A percentile compares a stretch with the other conserved stretches of the same genome.
phyloP scores from a whole-genome alignment of 2,329 filamentous ascomycete genomes.

The Hysterium pulicare region DNA sequence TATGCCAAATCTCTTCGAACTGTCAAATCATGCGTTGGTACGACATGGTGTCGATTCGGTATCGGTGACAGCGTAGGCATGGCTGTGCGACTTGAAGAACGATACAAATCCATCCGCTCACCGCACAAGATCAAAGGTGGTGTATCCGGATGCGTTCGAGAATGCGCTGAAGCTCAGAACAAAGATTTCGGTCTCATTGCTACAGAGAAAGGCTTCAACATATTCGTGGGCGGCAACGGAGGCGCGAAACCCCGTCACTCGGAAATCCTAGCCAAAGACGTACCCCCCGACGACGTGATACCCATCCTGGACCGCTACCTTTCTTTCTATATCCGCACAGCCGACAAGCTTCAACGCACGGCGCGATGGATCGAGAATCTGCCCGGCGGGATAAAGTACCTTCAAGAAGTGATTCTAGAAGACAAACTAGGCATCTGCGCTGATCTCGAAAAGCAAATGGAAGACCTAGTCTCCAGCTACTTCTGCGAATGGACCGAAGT shows the following conservation, averaged over 20 bases:
- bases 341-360: slow-evolving; percentile 84
- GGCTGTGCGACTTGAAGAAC: slow-evolving; percentile 81
- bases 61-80: slow-evolving; percentile 88
- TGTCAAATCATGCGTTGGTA: slow-evolving; percentile 88
- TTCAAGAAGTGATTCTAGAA: slow-evolving; percentile 76
- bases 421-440: slow-evolving; percentile 84
- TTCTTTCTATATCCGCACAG: slow-evolving; percentile 91
- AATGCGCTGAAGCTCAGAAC: slow-evolving; percentile 88
- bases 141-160: slow-evolving; percentile 85
- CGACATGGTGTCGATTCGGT: slow-evolving; percentile 86
- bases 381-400: slow-evolving; percentile 78
- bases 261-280: slow-evolving; percentile 81
- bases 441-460: slow-evolving; percentile 83
- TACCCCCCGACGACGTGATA: slow-evolving; percentile 76
- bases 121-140: slow-evolving; percentile 92
- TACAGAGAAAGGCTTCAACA: slow-evolving; percentile 89
- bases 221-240: slow-evolving; percentile 86
- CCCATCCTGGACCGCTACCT: slow-evolving; percentile 84
- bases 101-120: slow-evolving; percentile 85
- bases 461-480: slow-evolving; percentile 75
- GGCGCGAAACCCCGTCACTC: slow-evolving; percentile 80
- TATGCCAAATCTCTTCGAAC: slow-evolving; percentile 87
- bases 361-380: slow-evolving; percentile 83
- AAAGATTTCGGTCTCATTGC: slow-evolving; percentile 94
- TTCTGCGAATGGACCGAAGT: slow-evolving; percentile 93